Evolutionary conservation across 768 basidiomycete genomes (phyloP), one percentile per base, ranked within the genome.

Genomic region (Kwoniella europaea): DNA sequence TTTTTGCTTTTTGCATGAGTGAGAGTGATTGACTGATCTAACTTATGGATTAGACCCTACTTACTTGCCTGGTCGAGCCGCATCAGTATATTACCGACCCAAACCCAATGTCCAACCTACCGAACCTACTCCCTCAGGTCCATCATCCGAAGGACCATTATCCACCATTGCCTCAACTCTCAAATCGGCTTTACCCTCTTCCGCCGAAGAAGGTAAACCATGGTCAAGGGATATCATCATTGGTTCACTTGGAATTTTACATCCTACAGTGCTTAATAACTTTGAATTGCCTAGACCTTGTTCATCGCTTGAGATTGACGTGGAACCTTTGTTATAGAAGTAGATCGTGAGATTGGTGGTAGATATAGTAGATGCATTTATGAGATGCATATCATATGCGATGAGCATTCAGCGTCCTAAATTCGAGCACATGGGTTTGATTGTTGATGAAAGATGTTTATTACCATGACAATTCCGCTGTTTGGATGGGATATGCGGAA

Each of bases 271-370:
- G 4, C 86, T 99, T 67, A 89, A 90, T 76, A 94, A 93, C 80
- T 99, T 96, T 84, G 95, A 98, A 84, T 91, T 98, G 72, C 88
- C 88, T 53, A 95, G 92, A 85, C 96, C 96, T 20, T 98, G 95
- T 85, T 98, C 95, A 43, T 91, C 91, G 7, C 85, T 99, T 67
- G 96, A 99, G 86, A 94, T 99, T 83, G 91, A 90, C 41, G 86
- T 98, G 56, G 95, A 98, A 84, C 92, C 92, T n/a, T 93, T 99
- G 87, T 90, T 91, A 86, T 92, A 76, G 46, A 50, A 50, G 12
- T 50, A 50, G 46, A 50, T 35, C 6, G 46, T 50, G 18, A 18
- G 18, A 50, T 50, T 50, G 46, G 13, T 9, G 6, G 46, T 50
- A 50, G 46, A 50, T 50, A 18, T 6, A 50, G 46, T 50, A 50